Conservation (phyloP, 208 protist species). For the Trypanosoma cruzi region DNA sequence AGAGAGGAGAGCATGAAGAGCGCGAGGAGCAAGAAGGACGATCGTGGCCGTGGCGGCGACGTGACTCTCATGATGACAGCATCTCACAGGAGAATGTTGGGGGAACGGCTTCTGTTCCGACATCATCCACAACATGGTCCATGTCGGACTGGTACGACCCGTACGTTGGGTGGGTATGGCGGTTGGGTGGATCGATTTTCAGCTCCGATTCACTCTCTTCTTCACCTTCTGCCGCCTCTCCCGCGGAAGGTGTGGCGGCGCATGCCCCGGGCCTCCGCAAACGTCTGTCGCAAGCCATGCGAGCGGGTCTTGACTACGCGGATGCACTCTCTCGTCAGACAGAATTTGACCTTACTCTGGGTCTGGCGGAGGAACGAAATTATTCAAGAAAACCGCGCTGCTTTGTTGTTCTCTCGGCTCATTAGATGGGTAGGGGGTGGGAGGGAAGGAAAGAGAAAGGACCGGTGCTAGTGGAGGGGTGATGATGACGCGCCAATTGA, state of each 20-base stretch:
- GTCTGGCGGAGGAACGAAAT: constrained; percentile 23
- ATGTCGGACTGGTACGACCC: not conserved
- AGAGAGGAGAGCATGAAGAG: not conserved
- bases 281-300: constrained; percentile 7
- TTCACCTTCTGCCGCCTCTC: not conserved
- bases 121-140: not conserved
- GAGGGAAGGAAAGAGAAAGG: constrained; percentile 8
- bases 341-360: constrained; percentile 58
- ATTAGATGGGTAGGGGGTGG: constrained; percentile 26
- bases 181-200: constrained; percentile 30
- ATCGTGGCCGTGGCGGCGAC: not conserved
- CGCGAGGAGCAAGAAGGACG: not conserved
- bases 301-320: not conserved
- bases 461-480: not conserved
- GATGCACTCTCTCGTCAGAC: constrained; percentile 29
- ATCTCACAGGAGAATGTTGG: not conserved
- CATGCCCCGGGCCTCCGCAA: not conserved
- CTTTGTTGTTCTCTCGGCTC: constrained; percentile 52
- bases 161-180: constrained; percentile 13
- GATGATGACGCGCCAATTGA: too few relatives aligned
- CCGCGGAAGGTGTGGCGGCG: not conserved
- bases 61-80: not conserved
- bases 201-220: constrained; percentile 2
- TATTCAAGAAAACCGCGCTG: not conserved
- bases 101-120: not conserved